phyloP scores from a whole-genome alignment of 1,139 yeast species.

The Maudiozyma humilis region DNA sequence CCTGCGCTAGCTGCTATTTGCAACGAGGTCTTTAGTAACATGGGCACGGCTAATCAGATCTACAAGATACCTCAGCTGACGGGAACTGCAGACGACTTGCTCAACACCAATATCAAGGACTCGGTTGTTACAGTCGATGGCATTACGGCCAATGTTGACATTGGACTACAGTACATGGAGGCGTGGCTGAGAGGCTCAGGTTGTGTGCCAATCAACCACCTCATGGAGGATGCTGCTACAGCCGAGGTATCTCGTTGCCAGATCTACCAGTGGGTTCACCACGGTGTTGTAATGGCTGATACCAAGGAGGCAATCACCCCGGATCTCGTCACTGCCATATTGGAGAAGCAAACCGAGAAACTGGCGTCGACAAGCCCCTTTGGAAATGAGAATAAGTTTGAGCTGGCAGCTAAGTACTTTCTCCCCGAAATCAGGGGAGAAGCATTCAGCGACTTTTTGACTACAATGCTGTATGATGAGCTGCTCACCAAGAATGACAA shows the following conservation, averaged over 20 bases:
- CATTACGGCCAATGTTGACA: conserved; percentile 60
- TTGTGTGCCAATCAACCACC: conserved; percentile 74
- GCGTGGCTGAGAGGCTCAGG: conserved; percentile 80
- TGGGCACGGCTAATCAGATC: conserved; percentile 79
- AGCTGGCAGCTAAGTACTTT: conserved; percentile 47
- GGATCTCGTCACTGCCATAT: conserved; percentile 46
- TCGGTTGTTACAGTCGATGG: conserved; percentile 60
- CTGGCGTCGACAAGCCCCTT: conserved; percentile 36
- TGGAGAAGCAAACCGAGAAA: conserved; percentile 55
- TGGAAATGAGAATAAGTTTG: conserved; percentile 45
- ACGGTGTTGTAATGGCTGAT: conserved; percentile 51
- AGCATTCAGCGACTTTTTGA: conserved; percentile 66
- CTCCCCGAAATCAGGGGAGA: conserved; percentile 63
- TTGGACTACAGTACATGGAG: conserved; percentile 74
- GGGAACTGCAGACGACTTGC: conserved; percentile 42
- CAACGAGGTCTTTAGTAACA: conserved; percentile 60
- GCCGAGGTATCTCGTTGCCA: conserved; percentile 81
- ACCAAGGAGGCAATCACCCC: conserved; percentile 52
- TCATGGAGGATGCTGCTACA: conserved; percentile 87
- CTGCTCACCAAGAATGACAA: background rate
- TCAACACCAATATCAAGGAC: conserved; percentile 55
- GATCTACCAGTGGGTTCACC: conserved; percentile 77
- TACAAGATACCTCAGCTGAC: conserved; percentile 38
- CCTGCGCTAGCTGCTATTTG: conserved; percentile 78
- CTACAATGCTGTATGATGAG: conserved; percentile 62